Percentiles rank a stretch among this genome's conserved stretches.
These are phyloP conservation scores for Tulasnella sp. DNA, from an alignment of 768 basidiomycete genomes.

Conservation along the genomic window DNA sequence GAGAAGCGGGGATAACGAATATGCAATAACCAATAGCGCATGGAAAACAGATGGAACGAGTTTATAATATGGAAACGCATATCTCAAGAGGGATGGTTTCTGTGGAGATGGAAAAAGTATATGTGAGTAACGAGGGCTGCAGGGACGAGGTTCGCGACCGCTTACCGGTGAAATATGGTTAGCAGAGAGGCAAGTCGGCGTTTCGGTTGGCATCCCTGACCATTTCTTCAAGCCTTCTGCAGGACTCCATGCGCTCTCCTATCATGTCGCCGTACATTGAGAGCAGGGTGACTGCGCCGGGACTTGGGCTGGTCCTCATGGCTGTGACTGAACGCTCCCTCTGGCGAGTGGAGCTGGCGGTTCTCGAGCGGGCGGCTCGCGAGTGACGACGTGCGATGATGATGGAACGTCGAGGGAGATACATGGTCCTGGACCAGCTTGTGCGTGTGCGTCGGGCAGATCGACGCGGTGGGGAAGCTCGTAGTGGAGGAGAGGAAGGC, in stretches of 20 bases:
- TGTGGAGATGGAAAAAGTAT: too few species aligned
- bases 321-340: background rate
- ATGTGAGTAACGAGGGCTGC: too few species aligned
- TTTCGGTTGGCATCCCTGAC: background rate
- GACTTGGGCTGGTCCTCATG: too few species aligned
- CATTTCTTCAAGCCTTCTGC: slow-evolving; percentile 4
- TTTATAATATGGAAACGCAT: too few species aligned
- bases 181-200: too few species aligned
- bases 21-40: too few species aligned
- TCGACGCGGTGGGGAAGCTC: background rate
- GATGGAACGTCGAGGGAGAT: background rate
- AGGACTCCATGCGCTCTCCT: slow-evolving; percentile 10
- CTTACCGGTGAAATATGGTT: too few species aligned
- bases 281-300: background rate
- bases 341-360: background rate
- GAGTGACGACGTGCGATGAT: background rate
- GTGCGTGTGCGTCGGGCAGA: background rate
- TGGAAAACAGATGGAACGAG: too few species aligned
- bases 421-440: background rate
- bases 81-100: too few species aligned
- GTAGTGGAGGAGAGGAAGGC: background rate
- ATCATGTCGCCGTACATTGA: slow-evolving; percentile 8
- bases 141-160: too few species aligned
- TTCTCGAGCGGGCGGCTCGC: background rate
- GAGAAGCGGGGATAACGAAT: too few species aligned